phyloP scores from a whole-genome alignment of 495 filamentous ascomycete species.

The Penicillium taxi region DNA sequence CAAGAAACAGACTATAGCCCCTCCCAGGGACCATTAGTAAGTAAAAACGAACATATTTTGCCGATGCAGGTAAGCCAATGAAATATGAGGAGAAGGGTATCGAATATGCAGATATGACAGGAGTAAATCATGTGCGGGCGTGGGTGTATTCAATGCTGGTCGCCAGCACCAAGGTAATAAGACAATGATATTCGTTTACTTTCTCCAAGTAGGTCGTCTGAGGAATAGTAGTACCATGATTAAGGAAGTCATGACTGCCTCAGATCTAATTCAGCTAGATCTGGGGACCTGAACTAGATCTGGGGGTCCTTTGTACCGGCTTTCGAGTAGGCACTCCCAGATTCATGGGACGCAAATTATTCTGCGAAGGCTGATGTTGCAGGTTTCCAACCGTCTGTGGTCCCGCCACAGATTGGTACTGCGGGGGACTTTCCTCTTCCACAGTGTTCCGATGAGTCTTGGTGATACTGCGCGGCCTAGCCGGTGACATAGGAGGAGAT shows the following conservation, averaged over 20 bases:
- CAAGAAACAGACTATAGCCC: too few relatives aligned
- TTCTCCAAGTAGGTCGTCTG: constrained; percentile 4
- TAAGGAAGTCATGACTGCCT: too few relatives aligned
- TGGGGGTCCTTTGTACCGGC: constrained; percentile 31
- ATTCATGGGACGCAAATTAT: constrained; percentile 27
- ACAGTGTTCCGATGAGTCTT: constrained; percentile 26
- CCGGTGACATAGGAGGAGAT: constrained; percentile 29
- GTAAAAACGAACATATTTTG: not conserved
- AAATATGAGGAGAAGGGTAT: constrained; percentile 6
- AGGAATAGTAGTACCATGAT: too few relatives aligned
- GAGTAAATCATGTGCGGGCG: not conserved
- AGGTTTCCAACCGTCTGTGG: constrained; percentile 7
- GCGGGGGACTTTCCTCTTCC: constrained; percentile 32
- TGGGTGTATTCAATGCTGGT: not conserved
- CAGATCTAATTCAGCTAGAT: constrained; percentile 1
- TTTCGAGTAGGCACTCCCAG: constrained; percentile 36
- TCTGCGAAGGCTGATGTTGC: constrained; percentile 15
- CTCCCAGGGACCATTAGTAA: too few relatives aligned
- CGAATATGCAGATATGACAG: constrained; percentile 3
- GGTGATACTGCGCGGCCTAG: constrained; percentile 32
- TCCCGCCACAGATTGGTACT: constrained; percentile 30
- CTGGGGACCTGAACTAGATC: too few relatives aligned
- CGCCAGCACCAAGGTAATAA: too few relatives aligned
- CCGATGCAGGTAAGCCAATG: not conserved
- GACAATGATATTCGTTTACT: too few relatives aligned